These are phyloP conservation scores for Tetrahymena thermophila DNA, from an alignment of 73 alveolate genomes.

Conservation along the genomic window DNA sequence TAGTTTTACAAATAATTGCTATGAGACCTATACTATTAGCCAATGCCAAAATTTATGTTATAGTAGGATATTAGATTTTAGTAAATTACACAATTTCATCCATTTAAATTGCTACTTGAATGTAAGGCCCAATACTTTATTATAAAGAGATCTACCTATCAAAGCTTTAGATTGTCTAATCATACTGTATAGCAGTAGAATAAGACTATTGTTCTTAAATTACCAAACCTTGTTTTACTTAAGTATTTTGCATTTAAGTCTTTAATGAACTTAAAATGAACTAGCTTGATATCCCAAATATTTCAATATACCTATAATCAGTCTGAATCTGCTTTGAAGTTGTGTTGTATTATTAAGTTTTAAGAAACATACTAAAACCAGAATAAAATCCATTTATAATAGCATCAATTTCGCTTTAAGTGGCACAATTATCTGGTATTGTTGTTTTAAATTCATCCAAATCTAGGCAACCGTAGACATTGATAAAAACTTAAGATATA, in stretches of 20 bases:
- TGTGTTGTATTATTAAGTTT: neutral
- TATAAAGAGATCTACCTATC: neutral
- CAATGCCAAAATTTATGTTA: neutral
- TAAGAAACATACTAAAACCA: neutral
- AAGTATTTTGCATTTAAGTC: neutral
- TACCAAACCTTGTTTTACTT: neutral
- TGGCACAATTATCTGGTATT: neutral
- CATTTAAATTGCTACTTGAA: neutral
- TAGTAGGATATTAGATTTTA: neutral
- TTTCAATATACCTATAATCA: neutral
- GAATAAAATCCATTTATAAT: neutral
- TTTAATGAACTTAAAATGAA: too few species aligned
- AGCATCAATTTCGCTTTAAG: neutral
- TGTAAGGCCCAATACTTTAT: neutral
- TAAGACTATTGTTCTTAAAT: too few species aligned
- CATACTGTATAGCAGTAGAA: neutral
- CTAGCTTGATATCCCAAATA: neutral
- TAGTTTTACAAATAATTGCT: too few species aligned
- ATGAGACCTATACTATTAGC: neutral
- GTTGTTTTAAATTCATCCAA: neutral
- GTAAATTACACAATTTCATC: neutral
- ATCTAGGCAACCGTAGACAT: neutral
- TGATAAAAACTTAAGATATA: neutral
- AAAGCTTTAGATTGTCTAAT: neutral
- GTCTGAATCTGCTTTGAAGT: neutral